Evolutionary conservation across 2,329 filamentous ascomycete species (phyloP).

Genomic region (Teratosphaeria viscida): DNA sequence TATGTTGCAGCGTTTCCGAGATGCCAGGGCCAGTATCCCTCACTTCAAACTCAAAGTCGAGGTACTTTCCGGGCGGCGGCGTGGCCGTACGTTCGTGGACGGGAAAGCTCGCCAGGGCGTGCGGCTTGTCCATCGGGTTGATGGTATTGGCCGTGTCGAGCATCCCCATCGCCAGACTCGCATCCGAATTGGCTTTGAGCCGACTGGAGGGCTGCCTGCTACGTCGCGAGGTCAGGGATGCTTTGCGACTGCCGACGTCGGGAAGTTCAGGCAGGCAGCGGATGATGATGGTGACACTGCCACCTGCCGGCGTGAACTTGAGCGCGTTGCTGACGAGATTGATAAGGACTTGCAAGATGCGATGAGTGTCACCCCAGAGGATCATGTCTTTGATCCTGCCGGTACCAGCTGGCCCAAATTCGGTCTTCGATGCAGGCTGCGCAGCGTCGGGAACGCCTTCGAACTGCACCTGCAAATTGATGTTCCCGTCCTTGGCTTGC

Average conservation of each 20-base stretch:
- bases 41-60: slow-evolving; percentile 78
- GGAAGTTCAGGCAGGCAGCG: slow-evolving; percentile 56
- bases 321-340: slow-evolving; percentile 85
- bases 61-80: slow-evolving; percentile 50
- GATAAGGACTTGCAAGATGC: slow-evolving; percentile 86
- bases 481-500: slow-evolving; percentile 69
- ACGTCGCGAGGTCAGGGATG: slow-evolving; percentile 24
- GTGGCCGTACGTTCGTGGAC: slow-evolving; percentile 19
- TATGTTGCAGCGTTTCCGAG: slow-evolving; percentile 61
- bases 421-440: slow-evolving; percentile 14
- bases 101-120: slow-evolving; percentile 8
- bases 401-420: slow-evolving; percentile 40
- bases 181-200: slow-evolving; percentile 6
- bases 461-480: slow-evolving; percentile 63
- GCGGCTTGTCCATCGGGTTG: slow-evolving; percentile 32
- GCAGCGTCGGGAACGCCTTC: slow-evolving; percentile 38
- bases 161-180: slow-evolving; percentile 4
- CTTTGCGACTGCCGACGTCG: slow-evolving; percentile 33
- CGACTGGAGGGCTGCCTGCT: slow-evolving; percentile 12
- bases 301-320: slow-evolving; percentile 75
- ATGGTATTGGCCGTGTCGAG: slow-evolving; percentile 33
- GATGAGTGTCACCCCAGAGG: slow-evolving; percentile 83
- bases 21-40: slow-evolving; percentile 84
- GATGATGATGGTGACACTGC: slow-evolving; percentile 66
- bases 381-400: slow-evolving; percentile 74